These are phyloP conservation scores for Aspergillus sp. DNA, from an alignment of 2,329 filamentous ascomycete genomes.

Conservation along the genomic window DNA sequence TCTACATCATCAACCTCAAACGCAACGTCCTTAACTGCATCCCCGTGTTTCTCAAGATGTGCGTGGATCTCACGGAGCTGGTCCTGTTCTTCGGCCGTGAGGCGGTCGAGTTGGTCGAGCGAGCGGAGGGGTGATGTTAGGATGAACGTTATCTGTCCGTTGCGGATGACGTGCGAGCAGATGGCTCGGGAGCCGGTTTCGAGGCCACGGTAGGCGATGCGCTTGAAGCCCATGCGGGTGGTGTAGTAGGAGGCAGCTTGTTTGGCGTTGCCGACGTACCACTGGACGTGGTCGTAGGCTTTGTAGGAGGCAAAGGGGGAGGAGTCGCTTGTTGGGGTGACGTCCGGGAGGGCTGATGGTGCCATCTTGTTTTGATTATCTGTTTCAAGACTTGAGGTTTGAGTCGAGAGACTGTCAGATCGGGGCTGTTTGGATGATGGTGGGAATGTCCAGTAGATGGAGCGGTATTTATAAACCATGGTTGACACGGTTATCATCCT, in stretches of 20 bases:
- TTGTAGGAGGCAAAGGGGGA: conserved; percentile 46
- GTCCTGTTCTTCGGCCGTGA: conserved; percentile 50
- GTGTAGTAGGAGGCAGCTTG: conserved; percentile 87
- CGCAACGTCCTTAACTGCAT: conserved; percentile 90
- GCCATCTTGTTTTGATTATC: conserved; percentile 16
- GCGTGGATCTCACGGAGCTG: conserved; percentile 68
- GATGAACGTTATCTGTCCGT: conserved; percentile 38
- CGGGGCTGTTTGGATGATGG: too few relatives aligned
- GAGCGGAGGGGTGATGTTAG: conserved; percentile 50
- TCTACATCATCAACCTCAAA: conserved; percentile 90
- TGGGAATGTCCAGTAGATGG: too few relatives aligned
- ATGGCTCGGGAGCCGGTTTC: conserved; percentile 78
- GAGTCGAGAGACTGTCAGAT: too few relatives aligned
- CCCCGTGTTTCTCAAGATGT: conserved; percentile 80
- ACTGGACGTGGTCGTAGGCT: conserved; percentile 88
- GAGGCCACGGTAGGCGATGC: conserved; percentile 75
- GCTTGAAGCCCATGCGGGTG: conserved; percentile 76
- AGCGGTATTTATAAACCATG: too few relatives aligned
- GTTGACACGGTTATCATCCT: too few relatives aligned
- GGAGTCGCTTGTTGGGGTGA: conserved; percentile 10
- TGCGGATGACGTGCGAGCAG: conserved; percentile 65
- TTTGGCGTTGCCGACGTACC: conserved; percentile 96
- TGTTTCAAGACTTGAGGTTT: neutral
- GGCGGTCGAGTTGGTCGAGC: conserved; percentile 54
- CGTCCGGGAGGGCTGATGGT: conserved; percentile 24